These are phyloP conservation scores for Alternaria consortialis DNA, from an alignment of 2,329 filamentous ascomycete genomes.

Conservation along the genomic window DNA sequence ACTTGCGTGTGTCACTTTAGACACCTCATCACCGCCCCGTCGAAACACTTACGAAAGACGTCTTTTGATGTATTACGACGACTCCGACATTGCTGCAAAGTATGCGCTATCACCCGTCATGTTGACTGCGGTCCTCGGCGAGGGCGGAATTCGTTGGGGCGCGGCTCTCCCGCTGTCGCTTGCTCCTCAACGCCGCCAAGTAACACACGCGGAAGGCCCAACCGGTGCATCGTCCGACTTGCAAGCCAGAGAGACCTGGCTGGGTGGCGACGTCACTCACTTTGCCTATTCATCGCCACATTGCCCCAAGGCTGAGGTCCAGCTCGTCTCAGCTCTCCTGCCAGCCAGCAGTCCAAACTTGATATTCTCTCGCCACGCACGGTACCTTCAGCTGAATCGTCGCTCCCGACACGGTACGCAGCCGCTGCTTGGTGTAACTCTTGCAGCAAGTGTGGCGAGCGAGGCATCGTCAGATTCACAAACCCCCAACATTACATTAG, in stretches of 20 bases:
- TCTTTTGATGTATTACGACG: background rate
- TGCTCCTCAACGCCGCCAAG: slow-evolving; percentile 25
- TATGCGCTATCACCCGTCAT: slow-evolving; percentile 15
- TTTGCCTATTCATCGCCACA: background rate
- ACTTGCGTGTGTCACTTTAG: slow-evolving; percentile 19
- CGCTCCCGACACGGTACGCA: background rate
- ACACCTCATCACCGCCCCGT: slow-evolving; percentile 17
- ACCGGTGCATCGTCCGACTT: slow-evolving; percentile 23
- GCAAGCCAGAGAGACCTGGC: slow-evolving; percentile 1
- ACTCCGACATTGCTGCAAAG: background rate
- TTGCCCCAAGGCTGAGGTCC: background rate
- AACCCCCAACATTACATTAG: slow-evolving; percentile 13
- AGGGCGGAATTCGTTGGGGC: slow-evolving; percentile 20
- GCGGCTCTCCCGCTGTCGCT: slow-evolving; percentile 24
- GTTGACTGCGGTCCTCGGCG: slow-evolving; percentile 10
- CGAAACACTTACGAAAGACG: background rate
- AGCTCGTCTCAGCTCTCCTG: slow-evolving; percentile 1
- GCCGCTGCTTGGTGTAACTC: slow-evolving; percentile 2
- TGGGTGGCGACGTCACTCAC: slow-evolving; percentile 24
- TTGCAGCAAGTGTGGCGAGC: slow-evolving; percentile 36
- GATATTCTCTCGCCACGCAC: background rate
- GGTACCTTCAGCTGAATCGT: slow-evolving; percentile 10
- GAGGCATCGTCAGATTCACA: slow-evolving; percentile 14
- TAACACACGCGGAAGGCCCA: slow-evolving; percentile 18
- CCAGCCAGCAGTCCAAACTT: background rate